A percentile compares a stretch with the other conserved stretches of the same genome.
These are phyloP conservation scores for Phaffia tasmanica DNA, from an alignment of 768 basidiomycete species.

Conservation along the genomic window DNA sequence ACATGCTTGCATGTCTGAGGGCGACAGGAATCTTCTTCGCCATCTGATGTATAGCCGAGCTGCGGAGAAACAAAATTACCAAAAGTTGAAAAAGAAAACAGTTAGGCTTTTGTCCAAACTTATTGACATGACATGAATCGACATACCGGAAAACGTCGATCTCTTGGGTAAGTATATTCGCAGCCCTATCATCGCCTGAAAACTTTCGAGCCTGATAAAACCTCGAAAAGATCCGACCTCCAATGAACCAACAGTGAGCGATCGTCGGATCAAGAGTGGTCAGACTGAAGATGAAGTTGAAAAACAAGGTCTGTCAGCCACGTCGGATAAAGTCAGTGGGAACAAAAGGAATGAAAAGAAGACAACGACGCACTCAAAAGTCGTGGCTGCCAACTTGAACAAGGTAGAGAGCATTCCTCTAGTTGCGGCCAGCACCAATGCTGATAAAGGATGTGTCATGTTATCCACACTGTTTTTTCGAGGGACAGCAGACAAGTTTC, in stretches of 20 bases:
- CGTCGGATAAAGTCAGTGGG: neutral
- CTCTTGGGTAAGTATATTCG: constrained; percentile 3
- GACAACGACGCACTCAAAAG: too few relatives aligned
- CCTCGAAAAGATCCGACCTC: constrained; percentile 13
- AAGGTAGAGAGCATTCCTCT: constrained; percentile 21
- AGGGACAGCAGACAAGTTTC: too few relatives aligned
- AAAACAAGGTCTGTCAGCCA: neutral
- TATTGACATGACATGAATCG: neutral
- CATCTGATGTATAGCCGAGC: constrained; percentile 1
- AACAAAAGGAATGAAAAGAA: neutral
- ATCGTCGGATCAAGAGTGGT: constrained; percentile 13
- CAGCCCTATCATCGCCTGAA: constrained; percentile 4
- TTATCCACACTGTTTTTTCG: too few relatives aligned
- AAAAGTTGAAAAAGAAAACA: neutral
- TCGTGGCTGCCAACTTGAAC: constrained; percentile 9
- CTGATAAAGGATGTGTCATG: neutral
- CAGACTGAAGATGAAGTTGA: neutral
- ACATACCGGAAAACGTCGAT: constrained; percentile 16
- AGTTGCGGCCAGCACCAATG: constrained; percentile 18
- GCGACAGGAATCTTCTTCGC: constrained; percentile 21
- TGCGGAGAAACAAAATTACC: neutral
- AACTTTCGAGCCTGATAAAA: constrained; percentile 21
- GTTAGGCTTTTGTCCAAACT: neutral
- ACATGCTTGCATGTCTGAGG: constrained; percentile 18
- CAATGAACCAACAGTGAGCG: constrained; percentile 18